These are phyloP conservation scores for Aspergillus nomiae DNA, from an alignment of 2,329 filamentous ascomycete genomes.

Conservation along the genomic window DNA sequence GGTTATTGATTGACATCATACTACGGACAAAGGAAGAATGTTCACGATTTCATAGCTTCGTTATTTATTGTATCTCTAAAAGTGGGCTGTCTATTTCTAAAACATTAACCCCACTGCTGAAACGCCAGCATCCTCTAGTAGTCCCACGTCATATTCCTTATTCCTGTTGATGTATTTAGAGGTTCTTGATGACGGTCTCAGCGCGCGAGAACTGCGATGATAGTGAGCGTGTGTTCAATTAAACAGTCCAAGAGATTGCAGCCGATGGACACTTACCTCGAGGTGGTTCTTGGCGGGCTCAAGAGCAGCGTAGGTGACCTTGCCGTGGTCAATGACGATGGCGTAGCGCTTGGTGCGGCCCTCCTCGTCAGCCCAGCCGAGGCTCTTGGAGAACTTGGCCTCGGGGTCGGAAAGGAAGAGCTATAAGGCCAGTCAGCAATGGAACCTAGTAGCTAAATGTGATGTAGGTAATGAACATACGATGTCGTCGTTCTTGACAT, in stretches of 20 bases:
- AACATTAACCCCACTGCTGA: slow-evolving; percentile 20
- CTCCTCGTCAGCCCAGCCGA: slow-evolving; percentile 73
- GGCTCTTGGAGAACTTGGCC: slow-evolving; percentile 72
- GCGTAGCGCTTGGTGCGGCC: slow-evolving; percentile 79
- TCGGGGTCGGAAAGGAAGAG: slow-evolving; percentile 77
- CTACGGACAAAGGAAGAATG: background rate
- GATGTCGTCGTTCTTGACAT: slow-evolving; percentile 70
- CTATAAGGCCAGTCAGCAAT: slow-evolving; percentile 35
- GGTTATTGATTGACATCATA: slow-evolving; percentile 13
- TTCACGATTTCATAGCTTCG: slow-evolving; percentile 25
- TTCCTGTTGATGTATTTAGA: slow-evolving; percentile 30
- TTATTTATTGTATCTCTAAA: slow-evolving; percentile 26
- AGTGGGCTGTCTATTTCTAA: slow-evolving; percentile 24
- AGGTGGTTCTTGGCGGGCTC: slow-evolving; percentile 55
- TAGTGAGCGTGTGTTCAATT: slow-evolving; percentile 8
- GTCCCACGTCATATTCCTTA: slow-evolving; percentile 15
- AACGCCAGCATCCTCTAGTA: slow-evolving; percentile 21
- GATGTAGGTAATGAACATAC: slow-evolving; percentile 43
- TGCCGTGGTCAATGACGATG: slow-evolving; percentile 79
- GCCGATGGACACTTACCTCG: slow-evolving; percentile 37
- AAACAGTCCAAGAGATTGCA: slow-evolving; percentile 16
- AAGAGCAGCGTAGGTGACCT: slow-evolving; percentile 76
- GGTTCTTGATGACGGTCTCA: slow-evolving; percentile 40
- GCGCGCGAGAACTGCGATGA: slow-evolving; percentile 39
- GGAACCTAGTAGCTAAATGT: background rate